phyloP scores from a whole-genome alignment of 2,329 filamentous ascomycete genomes.

The Xylariaceae sp. region DNA sequence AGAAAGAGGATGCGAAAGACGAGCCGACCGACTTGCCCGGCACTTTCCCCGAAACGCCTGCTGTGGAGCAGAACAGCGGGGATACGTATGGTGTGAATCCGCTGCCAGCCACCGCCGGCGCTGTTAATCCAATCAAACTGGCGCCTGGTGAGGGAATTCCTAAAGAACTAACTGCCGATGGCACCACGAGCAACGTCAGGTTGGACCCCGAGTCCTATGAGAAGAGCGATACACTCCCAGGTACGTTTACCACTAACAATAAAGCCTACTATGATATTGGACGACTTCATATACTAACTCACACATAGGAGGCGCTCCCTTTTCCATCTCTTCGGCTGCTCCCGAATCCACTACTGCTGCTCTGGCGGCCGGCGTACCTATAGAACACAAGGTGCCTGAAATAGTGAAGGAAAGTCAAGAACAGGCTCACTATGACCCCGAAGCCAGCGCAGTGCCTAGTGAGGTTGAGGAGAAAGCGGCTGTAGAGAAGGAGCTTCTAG shows the following conservation, averaged over 20 bases:
- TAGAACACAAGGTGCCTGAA: slow-evolving; percentile 51
- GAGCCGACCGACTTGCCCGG: slow-evolving; percentile 54
- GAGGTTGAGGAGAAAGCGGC: slow-evolving; percentile 68
- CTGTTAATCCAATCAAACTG: slow-evolving; percentile 75
- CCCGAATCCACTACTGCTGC: slow-evolving; percentile 42
- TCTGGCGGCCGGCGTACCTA: slow-evolving; percentile 41
- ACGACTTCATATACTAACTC: slow-evolving; percentile 8
- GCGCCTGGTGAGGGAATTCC: slow-evolving; percentile 79
- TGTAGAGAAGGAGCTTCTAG: slow-evolving; percentile 66
- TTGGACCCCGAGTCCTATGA: slow-evolving; percentile 85
- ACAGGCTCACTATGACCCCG: slow-evolving; percentile 59
- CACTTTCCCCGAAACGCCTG: slow-evolving; percentile 68
- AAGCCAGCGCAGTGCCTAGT: slow-evolving; percentile 61
- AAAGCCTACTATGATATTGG: not conserved
- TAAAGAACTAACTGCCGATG: slow-evolving; percentile 62
- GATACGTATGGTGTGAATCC: slow-evolving; percentile 52
- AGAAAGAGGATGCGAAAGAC: slow-evolving; percentile 1
- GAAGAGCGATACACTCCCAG: slow-evolving; percentile 63
- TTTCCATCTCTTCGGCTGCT: slow-evolving; percentile 35
- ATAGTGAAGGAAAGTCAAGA: slow-evolving; percentile 69
- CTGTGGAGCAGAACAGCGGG: slow-evolving; percentile 40
- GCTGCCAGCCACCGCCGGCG: slow-evolving; percentile 58
- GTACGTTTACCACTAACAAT: slow-evolving; percentile 27
- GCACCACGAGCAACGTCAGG: slow-evolving; percentile 66
- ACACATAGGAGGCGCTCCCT: slow-evolving; percentile 24